Percentiles rank a stretch among this genome's conserved stretches.
Conservation (phyloP, 129 eudicot species). For the Calendula officinalis region DNA sequence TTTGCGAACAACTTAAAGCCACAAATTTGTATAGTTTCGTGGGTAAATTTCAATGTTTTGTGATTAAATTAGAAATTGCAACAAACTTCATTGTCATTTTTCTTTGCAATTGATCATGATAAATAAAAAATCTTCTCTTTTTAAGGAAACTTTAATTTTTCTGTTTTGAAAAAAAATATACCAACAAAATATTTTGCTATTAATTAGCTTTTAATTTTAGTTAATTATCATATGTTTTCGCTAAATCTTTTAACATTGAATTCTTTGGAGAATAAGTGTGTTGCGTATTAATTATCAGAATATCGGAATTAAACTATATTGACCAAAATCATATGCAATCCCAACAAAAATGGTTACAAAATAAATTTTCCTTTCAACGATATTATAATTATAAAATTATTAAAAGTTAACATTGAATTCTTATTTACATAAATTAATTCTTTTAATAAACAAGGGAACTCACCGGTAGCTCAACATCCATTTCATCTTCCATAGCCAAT, state of each 20-base stretch:
- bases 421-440: no score
- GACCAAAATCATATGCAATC: no score
- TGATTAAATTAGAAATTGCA: background rate
- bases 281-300: no score
- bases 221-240: background rate
- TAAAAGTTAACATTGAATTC: no score
- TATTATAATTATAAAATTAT: no score
- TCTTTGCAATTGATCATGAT: background rate
- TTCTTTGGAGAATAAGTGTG: no score
- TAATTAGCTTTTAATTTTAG: background rate
- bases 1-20: background rate
- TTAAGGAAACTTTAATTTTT: background rate
- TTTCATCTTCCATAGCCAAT: constrained; percentile 38
- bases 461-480: constrained; percentile 40
- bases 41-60: background rate
- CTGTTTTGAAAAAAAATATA: background rate
- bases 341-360: no score
- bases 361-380: no score
- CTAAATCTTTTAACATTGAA: no score
- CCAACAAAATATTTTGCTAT: background rate
- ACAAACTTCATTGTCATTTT: background rate
- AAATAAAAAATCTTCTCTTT: background rate
- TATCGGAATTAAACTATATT: no score
- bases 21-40: background rate
- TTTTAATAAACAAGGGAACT: constrained; percentile 1